phyloP scores from a whole-genome alignment of 768 basidiomycete species.

The Pleurotus eryngii region DNA sequence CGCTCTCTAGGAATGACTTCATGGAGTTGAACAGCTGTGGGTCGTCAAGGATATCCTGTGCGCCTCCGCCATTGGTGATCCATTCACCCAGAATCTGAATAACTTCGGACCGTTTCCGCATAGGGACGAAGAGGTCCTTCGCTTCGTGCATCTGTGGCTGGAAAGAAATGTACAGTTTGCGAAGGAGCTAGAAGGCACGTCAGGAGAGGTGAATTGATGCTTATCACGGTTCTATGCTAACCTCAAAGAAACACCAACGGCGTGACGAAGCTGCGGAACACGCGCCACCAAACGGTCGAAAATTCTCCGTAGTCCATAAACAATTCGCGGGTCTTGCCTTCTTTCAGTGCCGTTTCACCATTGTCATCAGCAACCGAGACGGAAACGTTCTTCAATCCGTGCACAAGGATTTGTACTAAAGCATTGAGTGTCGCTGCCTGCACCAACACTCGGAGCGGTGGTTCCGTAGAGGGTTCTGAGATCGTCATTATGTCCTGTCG shows the following conservation, averaged over 20 bases:
- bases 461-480: constrained; percentile 64
- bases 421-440: constrained; percentile 76
- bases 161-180: constrained; percentile 66
- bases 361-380: constrained; percentile 85
- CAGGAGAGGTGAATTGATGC: background rate
- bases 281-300: constrained; percentile 77
- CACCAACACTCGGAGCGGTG: constrained; percentile 71
- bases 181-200: constrained; percentile 50
- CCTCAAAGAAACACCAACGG: constrained; percentile 87
- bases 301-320: constrained; percentile 74
- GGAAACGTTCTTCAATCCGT: constrained; percentile 73
- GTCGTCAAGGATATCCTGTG: constrained; percentile 78
- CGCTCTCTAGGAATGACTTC: constrained; percentile 54
- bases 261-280: constrained; percentile 78
- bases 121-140: constrained; percentile 45
- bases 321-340: constrained; percentile 70
- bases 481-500: constrained; percentile 49
- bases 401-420: constrained; percentile 71
- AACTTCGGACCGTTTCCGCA: constrained; percentile 57
- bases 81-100: constrained; percentile 67
- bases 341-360: constrained; percentile 76
- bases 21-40: constrained; percentile 57
- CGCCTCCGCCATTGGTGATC: constrained; percentile 70
- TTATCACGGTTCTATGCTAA: constrained; percentile 26
- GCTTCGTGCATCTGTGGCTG: constrained; percentile 40